A percentile compares a stretch with the other conserved stretches of the same genome.
phyloP scores from a whole-genome alignment of 768 basidiomycete species.

The Suillus fuscotomentosus region DNA sequence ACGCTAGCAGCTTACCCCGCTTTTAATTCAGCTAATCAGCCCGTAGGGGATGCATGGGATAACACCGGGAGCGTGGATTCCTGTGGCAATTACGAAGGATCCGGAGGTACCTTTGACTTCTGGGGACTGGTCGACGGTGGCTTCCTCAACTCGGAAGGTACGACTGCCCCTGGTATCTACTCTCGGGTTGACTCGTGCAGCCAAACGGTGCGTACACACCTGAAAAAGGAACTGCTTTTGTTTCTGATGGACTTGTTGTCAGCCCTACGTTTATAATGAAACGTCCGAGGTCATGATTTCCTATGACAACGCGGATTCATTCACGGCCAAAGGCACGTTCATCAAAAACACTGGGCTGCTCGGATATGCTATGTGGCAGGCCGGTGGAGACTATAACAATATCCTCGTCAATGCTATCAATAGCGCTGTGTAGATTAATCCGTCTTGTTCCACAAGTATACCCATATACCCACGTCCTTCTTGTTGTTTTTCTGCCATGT shows the following conservation, averaged over 20 bases:
- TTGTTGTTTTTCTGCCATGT: neutral
- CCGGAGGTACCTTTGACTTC: slow-evolving; percentile 57
- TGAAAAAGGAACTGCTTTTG: neutral
- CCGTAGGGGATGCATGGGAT: slow-evolving; percentile 58
- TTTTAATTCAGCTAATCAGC: slow-evolving; percentile 46
- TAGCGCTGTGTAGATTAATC: slow-evolving; percentile 9
- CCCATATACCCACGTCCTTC: neutral
- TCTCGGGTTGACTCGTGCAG: slow-evolving; percentile 65
- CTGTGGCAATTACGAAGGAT: slow-evolving; percentile 50
- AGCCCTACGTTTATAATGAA: slow-evolving; percentile 71
- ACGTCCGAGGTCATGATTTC: slow-evolving; percentile 56
- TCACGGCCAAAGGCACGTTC: slow-evolving; percentile 55
- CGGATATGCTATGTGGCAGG: slow-evolving; percentile 70
- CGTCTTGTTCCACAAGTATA: neutral
- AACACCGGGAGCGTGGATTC: slow-evolving; percentile 43
- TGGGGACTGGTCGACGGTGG: slow-evolving; percentile 59
- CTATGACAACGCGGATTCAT: slow-evolving; percentile 63
- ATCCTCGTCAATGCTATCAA: slow-evolving; percentile 56
- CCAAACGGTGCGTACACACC: slow-evolving; percentile 56
- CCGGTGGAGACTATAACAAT: slow-evolving; percentile 58
- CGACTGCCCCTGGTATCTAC: slow-evolving; percentile 49
- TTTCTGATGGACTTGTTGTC: slow-evolving; percentile 7
- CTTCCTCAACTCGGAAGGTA: slow-evolving; percentile 48
- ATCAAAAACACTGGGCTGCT: slow-evolving; percentile 48
- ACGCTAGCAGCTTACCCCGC: slow-evolving; percentile 47